Base-by-base conservation (phyloP, 2,329 filamentous ascomycete genomes). In the Fonsecaea pedrosoi region DNA sequence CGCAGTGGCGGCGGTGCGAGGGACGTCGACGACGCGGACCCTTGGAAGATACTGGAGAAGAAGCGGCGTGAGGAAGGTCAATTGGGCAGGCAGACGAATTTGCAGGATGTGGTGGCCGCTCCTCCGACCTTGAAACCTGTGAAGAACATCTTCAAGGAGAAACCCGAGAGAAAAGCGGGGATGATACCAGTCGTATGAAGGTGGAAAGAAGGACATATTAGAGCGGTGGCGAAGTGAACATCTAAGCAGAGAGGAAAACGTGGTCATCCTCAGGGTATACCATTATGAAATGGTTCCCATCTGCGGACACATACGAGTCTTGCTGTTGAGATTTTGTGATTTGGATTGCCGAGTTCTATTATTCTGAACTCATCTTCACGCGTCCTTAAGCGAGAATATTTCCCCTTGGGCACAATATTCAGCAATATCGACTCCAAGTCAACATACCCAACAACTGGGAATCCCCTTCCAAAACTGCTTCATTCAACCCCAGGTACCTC, bases 401-500 rank as follows among this genome's bases (percentile, higher is more conserved):
- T 2, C 45, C 25, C 18, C 18, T 30, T 30, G 3, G 4, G 42
- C 42, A 48, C 42, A 21, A 48, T 48, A 48, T 21, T 18, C 45
- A 8, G 45, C 45, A 30, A 48, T 21, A 25, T 10, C 13, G 3
- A 1, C 12, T 30, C 42, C 10, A 9, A 8, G 18, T 48, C 42
- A 21, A 21, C n/a, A 21, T 21, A 12, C 18, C 21, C 21, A 25
- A 50, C 9, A 30, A 5, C 3, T 15, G 18, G 21, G 10, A 50
- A 13, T 21, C 38, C 30, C 15, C 32, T 32, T 9, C 8, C 42
- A 12, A 25, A 30, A 21, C 21, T 37, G 21, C 21, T 50, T 7
- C 7, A 18, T 25, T 77, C 71, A 83, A 72, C 82, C 95, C 95
- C 95, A 99, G 8, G 95, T 99, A 2, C 94, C 94, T 74, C 94